A percentile compares a stretch with the other conserved stretches of the same genome.
These are phyloP conservation scores for Medakamo hakoo DNA, from an alignment of 139 green algal genomes.

Conservation along the genomic window DNA sequence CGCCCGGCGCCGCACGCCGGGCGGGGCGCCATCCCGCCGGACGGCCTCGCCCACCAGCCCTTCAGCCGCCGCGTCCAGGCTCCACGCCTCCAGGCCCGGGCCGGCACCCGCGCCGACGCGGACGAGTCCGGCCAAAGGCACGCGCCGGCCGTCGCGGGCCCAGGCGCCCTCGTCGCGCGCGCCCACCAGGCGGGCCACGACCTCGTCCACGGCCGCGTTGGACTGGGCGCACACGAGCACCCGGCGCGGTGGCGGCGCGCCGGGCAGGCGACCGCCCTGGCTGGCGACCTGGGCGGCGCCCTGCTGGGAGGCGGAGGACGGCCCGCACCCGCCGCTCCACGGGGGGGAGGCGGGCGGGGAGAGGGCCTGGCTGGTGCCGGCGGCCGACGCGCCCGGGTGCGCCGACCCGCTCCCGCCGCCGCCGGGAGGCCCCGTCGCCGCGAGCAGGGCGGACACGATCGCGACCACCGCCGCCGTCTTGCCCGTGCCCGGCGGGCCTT, in stretches of 20 bases:
- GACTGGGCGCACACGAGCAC: conserved; percentile 60
- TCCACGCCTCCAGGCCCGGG: neutral
- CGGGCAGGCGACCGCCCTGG: neutral
- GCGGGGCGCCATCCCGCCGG: neutral
- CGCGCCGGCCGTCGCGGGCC: conserved; percentile 2
- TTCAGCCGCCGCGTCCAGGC: conserved; percentile 10
- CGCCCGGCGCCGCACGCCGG: conserved; percentile 3
- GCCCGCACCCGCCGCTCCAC: too few species aligned
- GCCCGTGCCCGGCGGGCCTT: conserved; percentile 51
- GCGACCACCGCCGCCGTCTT: conserved; percentile 42
- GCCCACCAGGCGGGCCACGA: conserved; percentile 30
- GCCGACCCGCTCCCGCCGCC: too few species aligned
- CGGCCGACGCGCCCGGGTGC: neutral
- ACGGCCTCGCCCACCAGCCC: neutral
- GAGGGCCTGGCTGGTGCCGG: too few species aligned
- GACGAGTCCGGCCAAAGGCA: conserved; percentile 20
- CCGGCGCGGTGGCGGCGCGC: conserved; percentile 3
- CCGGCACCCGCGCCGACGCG: conserved; percentile 5
- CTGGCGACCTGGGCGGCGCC: neutral
- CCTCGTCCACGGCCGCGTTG: conserved; percentile 63
- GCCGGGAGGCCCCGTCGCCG: neutral
- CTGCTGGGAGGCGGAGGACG: too few species aligned
- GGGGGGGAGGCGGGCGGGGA: too few species aligned
- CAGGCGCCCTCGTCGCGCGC: conserved; percentile 3
- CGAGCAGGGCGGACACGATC: conserved; percentile 40